Base-by-base conservation (phyloP, 192 early-diverging fungal genomes). In the Haplosporangium gracile region DNA sequence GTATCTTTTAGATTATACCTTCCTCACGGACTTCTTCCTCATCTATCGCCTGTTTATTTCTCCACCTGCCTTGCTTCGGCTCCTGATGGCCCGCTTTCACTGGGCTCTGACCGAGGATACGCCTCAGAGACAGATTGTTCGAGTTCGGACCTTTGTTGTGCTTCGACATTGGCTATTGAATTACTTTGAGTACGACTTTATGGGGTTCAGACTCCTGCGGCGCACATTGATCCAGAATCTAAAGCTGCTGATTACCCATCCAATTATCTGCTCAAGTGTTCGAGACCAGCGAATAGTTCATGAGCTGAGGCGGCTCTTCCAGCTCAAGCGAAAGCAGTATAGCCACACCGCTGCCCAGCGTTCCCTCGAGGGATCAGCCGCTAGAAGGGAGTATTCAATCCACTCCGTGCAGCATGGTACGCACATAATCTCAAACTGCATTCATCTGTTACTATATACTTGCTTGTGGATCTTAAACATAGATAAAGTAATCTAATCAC, bases 1-100 rank as follows among this genome's bases (percentile, higher is more conserved):
- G n/a, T 68, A 51, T 85, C 43, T 71, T 80, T 69, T 76, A 90
- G 93, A 93, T 57, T 92, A 93, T 79, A 88, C 86, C 8, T 92
- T 93, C 43, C 81, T 93, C 74, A 92, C 93, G 34, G 93, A 93
- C 71, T 93, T 93, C 69, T 93, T 93, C 78, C 79, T 93, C 40
- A 92, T 90, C 38, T 93, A 90, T 47, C 91, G 93, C 29, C 83
- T 87, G n/a, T 93, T 93, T 57, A 90, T 93, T 45, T 79, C 91
- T 4, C 91, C 93, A 18, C 60, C 89, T 18, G 87, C 91, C 32
- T 77, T 93, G 24, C 90, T 92, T 63, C 89, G 90, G 70, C 70
- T 93, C 5, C 79, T 93, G 22, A 87, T 92, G 39, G 79, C 91
- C 32, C 88, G 93, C 1, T 93, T 93, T 72, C 76, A 78, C 7